Base-by-base conservation (phyloP, 2,329 filamentous ascomycete genomes). In the Fusarium sp. region DNA sequence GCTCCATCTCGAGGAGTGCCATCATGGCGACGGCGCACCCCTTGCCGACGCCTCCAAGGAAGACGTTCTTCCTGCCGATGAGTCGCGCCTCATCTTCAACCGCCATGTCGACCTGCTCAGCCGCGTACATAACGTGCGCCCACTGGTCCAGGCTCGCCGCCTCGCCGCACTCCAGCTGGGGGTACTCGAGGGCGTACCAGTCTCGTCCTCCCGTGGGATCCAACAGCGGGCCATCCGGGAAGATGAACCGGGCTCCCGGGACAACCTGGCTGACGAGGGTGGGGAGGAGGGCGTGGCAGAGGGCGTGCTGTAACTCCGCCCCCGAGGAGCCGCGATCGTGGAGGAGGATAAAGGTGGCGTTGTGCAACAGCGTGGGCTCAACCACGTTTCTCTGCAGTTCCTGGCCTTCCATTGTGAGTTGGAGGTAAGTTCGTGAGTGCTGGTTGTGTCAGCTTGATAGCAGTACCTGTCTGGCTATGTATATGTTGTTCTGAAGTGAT, bases 1-100 rank as follows among this genome's bases (percentile, higher is more conserved):
- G 11, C n/a, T 60, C 13, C n/a, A 36, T 61, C 36, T 47, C 47
- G 22, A 73, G 10, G 13, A 74, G 27, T 6, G 59, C 25, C 18
- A 25, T 27, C 45, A 74, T 27, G 10, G 36, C 61, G 13, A 70
- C 27, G 11, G 57, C 60, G 25, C 35, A 61, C 1, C 71, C 71
- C 58, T 62, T 35, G 4, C 66, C 61, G 25, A 71, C 5, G 22
- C 68, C 68, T 5, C 64, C 52, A 16, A 74, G 10, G 20, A 74
- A 63, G 11, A 74, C 29, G 3, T 64, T 72, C 5, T 56, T 14
- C 29, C 27, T 22, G 6, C 61, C 35, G 10, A 71, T 29, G 5
- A 13, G 5, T 7, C 14, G 5, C 4, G 45, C 45, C n/a, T 74
- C 72, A 5, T 29, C 18, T 20, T 56, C 35, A 16, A 71, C n/a